These are phyloP conservation scores for Aschersonia sp. DNA, from an alignment of 2,329 filamentous ascomycete genomes.

Conservation along the genomic window DNA sequence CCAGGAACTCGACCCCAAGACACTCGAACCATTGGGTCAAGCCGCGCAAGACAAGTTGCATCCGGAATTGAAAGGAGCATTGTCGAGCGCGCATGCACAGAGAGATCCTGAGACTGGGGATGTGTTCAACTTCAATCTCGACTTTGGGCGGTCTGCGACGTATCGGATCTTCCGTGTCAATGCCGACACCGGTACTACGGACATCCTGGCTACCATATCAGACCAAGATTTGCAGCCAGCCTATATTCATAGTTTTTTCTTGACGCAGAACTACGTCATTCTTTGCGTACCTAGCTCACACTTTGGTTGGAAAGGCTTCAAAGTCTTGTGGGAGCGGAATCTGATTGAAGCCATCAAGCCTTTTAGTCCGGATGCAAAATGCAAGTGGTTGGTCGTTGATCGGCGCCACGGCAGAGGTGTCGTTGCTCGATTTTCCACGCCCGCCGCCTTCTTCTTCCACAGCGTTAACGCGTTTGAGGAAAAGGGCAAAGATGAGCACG, in stretches of 20 bases:
- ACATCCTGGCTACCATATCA: constrained; percentile 54
- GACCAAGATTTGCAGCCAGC: constrained; percentile 36
- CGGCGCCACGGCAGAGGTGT: constrained; percentile 46
- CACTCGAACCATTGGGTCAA: constrained; percentile 57
- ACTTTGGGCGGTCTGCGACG: constrained; percentile 36
- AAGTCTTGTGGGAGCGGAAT: constrained; percentile 50
- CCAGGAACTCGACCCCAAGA: constrained; percentile 51
- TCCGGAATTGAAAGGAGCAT: constrained; percentile 48
- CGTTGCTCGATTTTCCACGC: constrained; percentile 51
- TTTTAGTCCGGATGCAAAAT: constrained; percentile 40
- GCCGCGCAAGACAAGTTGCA: constrained; percentile 47
- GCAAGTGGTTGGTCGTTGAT: constrained; percentile 64
- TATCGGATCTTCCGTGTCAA: constrained; percentile 59
- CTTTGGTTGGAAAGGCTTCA: constrained; percentile 39
- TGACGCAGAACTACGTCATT: constrained; percentile 56
- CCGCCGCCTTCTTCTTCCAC: constrained; percentile 67
- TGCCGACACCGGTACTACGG: constrained; percentile 46
- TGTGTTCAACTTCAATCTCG: constrained; percentile 70
- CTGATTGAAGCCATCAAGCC: constrained; percentile 51
- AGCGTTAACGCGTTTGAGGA: constrained; percentile 65
- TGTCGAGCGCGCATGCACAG: constrained; percentile 58
- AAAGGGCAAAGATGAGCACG: constrained; percentile 17
- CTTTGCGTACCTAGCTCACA: constrained; percentile 59
- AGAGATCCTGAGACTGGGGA: constrained; percentile 61
- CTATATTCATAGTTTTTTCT: constrained; percentile 73